Conservation (phyloP, 2,329 filamentous ascomycete species). For the Clarireedia homoeocarpa region DNA sequence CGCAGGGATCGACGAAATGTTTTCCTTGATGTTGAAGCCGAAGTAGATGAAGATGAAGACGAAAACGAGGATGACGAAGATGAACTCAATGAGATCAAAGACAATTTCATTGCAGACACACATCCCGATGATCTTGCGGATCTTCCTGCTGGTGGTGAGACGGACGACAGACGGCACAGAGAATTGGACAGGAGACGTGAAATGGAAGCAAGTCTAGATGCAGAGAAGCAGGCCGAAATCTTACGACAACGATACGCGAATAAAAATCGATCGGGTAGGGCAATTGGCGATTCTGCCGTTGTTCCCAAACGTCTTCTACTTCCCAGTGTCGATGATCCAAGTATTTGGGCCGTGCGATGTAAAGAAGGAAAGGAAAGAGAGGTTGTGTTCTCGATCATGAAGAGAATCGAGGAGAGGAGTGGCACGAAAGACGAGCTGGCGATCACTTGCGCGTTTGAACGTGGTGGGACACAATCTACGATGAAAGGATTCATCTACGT, state of each 20-base stretch:
- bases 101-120: constrained; percentile 79
- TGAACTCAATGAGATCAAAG: constrained; percentile 68
- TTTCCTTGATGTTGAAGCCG: constrained; percentile 97
- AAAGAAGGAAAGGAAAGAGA: constrained; percentile 95
- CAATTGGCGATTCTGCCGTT: constrained; percentile 61
- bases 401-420: constrained; percentile 73
- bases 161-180: constrained; percentile 86
- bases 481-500: constrained; percentile 97
- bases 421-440: constrained; percentile 72
- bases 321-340: constrained; percentile 89
- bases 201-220: constrained; percentile 78
- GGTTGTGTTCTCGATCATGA: constrained; percentile 79
- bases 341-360: constrained; percentile 90
- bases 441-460: constrained; percentile 88
- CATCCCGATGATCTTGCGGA: constrained; percentile 87
- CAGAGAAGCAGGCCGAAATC: constrained; percentile 84
- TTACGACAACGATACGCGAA: constrained; percentile 84
- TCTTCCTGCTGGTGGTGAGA: constrained; percentile 61
- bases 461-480: constrained; percentile 64
- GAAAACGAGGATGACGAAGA: constrained; percentile 84
- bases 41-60: constrained; percentile 91
- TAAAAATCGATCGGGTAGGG: constrained; percentile 61
- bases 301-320: constrained; percentile 81
- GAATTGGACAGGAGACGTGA: constrained; percentile 91
- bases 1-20: constrained; percentile 66